Percentiles rank a stretch among this genome's conserved stretches.
Evolutionary conservation across 306 rosid species (phyloP).

Genomic region (Pterocarpus macrocarpus): DNA sequence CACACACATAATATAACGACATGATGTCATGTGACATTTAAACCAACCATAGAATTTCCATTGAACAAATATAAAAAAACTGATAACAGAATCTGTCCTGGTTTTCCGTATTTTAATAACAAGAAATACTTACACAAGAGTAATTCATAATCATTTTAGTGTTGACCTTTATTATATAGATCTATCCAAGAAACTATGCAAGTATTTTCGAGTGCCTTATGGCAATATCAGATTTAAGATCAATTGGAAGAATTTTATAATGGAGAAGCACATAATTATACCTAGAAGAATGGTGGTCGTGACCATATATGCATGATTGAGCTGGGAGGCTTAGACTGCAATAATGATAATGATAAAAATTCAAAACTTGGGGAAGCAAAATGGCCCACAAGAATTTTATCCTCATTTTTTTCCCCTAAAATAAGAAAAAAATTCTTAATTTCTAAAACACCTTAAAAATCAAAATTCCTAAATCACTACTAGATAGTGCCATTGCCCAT

Average conservation of each 20-base stretch:
- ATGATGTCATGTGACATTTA: background rate
- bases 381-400: background rate
- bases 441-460: background rate
- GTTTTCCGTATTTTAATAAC: conserved; percentile 5
- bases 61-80: conserved; percentile 6
- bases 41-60: background rate
- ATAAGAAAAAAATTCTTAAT: conserved; percentile 1
- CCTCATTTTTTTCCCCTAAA: background rate
- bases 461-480: conserved; percentile 4
- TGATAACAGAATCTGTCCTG: conserved; percentile 1
- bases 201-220: background rate
- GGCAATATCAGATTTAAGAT: conserved; percentile 30
- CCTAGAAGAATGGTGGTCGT: background rate
- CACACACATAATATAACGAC: background rate
- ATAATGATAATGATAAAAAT: background rate
- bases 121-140: conserved; percentile 8
- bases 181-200: conserved; percentile 3
- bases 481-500: background rate
- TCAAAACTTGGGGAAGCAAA: background rate
- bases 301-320: no score
- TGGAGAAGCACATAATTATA: conserved; percentile 1
- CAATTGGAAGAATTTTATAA: conserved; percentile 17
- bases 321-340: background rate
- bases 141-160: conserved; percentile 22
- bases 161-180: background rate